phyloP scores from a whole-genome alignment of 345 rosid species.

The Kernera saxatilis region DNA sequence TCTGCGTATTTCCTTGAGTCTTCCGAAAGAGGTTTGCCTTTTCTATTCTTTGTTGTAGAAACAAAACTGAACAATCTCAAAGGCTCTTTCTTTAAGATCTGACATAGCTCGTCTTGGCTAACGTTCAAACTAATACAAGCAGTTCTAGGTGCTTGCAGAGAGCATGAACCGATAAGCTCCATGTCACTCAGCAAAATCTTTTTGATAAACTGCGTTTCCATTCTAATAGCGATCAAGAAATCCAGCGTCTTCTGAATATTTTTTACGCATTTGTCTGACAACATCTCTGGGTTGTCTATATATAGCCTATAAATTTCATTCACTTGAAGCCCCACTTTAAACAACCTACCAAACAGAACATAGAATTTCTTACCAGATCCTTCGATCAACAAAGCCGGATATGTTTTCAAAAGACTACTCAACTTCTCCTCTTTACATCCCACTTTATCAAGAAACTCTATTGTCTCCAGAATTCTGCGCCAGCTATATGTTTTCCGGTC shows the following conservation, averaged over 20 bases:
- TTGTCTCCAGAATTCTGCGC: conserved; percentile 50
- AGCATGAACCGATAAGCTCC: conserved; percentile 43
- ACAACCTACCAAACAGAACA: conserved; percentile 53
- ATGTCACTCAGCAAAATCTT: conserved; percentile 33
- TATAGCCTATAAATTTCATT: conserved; percentile 42
- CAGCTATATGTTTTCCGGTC: conserved; percentile 43
- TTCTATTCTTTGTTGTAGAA: conserved; percentile 36
- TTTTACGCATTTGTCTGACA: conserved; percentile 40
- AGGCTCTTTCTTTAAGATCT: conserved; percentile 56
- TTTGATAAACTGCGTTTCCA: conserved; percentile 46
- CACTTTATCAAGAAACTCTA: conserved; percentile 57
- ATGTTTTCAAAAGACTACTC: conserved; percentile 35
- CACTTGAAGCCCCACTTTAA: conserved; percentile 54
- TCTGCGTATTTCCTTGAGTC: conserved; percentile 37
- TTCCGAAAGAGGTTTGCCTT: conserved; percentile 16
- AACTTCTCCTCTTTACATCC: conserved; percentile 53
- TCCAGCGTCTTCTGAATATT: conserved; percentile 47
- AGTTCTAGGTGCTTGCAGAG: conserved; percentile 52
- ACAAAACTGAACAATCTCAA: conserved; percentile 49
- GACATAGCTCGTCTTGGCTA: conserved; percentile 37
- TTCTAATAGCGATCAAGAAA: conserved; percentile 47
- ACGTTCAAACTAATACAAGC: conserved; percentile 42
- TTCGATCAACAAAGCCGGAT: conserved; percentile 54
- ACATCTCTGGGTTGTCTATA: conserved; percentile 44
- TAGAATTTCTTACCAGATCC: conserved; percentile 59